Evolutionary conservation across 129 eudicot species (phyloP).

Genomic region (Escallonia herrerae): DNA sequence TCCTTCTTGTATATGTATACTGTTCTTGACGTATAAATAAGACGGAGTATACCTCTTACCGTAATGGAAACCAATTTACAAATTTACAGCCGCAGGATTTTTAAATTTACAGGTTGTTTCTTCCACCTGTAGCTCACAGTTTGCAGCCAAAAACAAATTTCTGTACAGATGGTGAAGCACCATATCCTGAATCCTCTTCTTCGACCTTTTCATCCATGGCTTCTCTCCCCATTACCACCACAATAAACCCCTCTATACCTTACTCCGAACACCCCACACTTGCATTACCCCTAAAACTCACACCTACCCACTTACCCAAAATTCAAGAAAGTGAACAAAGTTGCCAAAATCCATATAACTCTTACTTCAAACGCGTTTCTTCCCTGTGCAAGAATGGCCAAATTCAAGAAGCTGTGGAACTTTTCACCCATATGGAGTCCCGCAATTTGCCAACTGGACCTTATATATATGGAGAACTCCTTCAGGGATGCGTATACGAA

Average conservation of each 20-base stretch:
- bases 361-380: conserved; percentile 31
- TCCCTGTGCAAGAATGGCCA: conserved; percentile 35
- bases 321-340: conserved; percentile 16
- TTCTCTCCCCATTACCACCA: conserved; percentile 26
- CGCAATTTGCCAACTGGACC: conserved; percentile 30
- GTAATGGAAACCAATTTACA: too few relatives aligned
- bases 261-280: conserved; percentile 9
- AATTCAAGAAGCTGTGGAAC: conserved; percentile 41
- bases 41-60: too few relatives aligned
- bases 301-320: conserved; percentile 16
- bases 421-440: conserved; percentile 31
- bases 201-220: conserved; percentile 24
- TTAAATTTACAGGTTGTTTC: too few relatives aligned
- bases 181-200: not conserved
- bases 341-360: conserved; percentile 22
- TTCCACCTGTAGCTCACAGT: too few relatives aligned
- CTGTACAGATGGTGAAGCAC: not conserved
- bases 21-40: too few relatives aligned
- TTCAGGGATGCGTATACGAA: conserved; percentile 62
- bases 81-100: too few relatives aligned
- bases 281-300: conserved; percentile 5
- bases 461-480: conserved; percentile 47
- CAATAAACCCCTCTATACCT: conserved; percentile 4
- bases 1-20: too few relatives aligned
- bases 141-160: too few relatives aligned